Conservation (phyloP, 2,329 filamentous ascomycete genomes). For the Colletotrichum truncatum region DNA sequence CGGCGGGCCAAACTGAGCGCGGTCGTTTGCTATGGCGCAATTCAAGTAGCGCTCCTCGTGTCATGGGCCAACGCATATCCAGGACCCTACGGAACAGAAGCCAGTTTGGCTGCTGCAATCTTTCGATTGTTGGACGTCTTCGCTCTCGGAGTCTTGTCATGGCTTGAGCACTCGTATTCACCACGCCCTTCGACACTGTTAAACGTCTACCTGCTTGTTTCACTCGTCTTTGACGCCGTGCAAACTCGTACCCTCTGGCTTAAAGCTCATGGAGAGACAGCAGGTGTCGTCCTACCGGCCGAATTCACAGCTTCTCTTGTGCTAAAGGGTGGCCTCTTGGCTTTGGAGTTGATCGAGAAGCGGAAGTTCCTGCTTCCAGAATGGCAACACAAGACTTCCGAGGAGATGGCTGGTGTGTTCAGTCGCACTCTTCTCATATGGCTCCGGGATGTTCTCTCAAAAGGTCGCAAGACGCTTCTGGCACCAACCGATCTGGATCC, state of each 20-base stretch:
- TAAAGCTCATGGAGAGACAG: constrained; percentile 18
- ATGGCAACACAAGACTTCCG: constrained; percentile 46
- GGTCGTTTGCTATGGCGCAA: not conserved
- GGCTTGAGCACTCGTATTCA: constrained; percentile 44
- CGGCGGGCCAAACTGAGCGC: not conserved
- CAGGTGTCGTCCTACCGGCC: not conserved
- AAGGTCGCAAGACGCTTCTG: constrained; percentile 41
- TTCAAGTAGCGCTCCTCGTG: not conserved
- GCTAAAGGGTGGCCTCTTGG: not conserved
- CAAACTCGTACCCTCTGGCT: constrained; percentile 37
- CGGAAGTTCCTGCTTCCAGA: not conserved
- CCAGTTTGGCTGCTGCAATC: not conserved
- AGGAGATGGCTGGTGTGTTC: constrained; percentile 42
- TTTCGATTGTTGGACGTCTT: constrained; percentile 40
- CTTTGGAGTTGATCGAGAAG: not conserved
- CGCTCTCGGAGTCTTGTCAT: constrained; percentile 40
- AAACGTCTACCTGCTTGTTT: not conserved
- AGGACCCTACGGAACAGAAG: not conserved
- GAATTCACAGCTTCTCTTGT: not conserved
- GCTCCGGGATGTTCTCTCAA: constrained; percentile 42
- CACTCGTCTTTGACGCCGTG: not conserved
- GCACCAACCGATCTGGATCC: constrained; percentile 39
- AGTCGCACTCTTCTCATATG: constrained; percentile 43
- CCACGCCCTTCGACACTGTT: constrained; percentile 30
- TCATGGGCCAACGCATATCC: not conserved